phyloP scores from a whole-genome alignment of 1,284 basidiomycete species.

The Coriolopsis trogii region DNA sequence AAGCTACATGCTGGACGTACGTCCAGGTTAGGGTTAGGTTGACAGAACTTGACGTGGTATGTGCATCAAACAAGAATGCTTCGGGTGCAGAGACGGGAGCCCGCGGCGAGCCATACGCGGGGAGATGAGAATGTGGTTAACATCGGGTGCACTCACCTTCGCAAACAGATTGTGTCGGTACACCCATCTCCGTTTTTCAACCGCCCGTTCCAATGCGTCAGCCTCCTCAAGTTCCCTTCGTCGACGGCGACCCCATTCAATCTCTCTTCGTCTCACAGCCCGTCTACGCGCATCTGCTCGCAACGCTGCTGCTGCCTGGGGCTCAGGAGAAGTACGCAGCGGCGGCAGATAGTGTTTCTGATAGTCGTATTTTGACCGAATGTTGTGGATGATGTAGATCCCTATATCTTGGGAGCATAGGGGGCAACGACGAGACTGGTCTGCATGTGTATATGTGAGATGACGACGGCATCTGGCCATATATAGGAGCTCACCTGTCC shows the following conservation, averaged over 20 bases:
- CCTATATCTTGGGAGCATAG: constrained; percentile 79
- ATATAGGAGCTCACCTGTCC: constrained; percentile 64
- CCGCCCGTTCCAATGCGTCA: constrained; percentile 66
- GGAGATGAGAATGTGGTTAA: neutral
- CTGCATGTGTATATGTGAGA: constrained; percentile 37
- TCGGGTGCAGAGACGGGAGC: neutral
- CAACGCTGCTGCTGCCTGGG: constrained; percentile 36
- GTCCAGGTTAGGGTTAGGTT: constrained; percentile 13
- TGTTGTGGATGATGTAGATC: constrained; percentile 79
- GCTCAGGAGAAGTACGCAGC: constrained; percentile 53
- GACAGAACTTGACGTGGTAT: constrained; percentile 10
- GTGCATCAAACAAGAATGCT: neutral
- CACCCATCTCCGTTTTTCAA: constrained; percentile 60
- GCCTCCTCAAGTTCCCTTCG: constrained; percentile 51
- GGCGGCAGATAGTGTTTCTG: constrained; percentile 81
- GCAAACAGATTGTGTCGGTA: constrained; percentile 79
- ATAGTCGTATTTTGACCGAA: constrained; percentile 77
- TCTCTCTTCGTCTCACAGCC: constrained; percentile 43
- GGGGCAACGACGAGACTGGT: constrained; percentile 78
- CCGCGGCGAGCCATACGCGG: neutral
- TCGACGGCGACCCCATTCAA: constrained; percentile 52
- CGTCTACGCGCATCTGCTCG: constrained; percentile 32
- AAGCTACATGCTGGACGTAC: constrained; percentile 74
- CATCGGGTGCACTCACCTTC: constrained; percentile 57
- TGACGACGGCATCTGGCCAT: neutral